phyloP scores from a whole-genome alignment of 2,329 filamentous ascomycete species.

The Chrysoporthe austroafricana region DNA sequence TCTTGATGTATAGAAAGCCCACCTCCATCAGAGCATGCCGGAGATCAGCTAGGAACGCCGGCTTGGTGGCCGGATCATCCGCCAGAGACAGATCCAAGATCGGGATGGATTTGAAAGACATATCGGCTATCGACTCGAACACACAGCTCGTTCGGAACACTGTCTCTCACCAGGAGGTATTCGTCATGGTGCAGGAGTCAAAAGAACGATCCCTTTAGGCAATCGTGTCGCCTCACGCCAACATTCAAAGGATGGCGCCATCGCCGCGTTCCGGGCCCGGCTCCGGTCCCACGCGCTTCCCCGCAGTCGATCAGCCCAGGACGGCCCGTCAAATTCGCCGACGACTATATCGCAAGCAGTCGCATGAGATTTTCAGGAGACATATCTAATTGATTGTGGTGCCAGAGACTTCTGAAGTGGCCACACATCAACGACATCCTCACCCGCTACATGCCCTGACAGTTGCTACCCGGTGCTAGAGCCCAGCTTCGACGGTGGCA shows the following conservation, averaged over 20 bases:
- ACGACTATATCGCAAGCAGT: background rate
- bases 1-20: slow-evolving; percentile 85
- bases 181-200: background rate
- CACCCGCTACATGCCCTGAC: too few species aligned
- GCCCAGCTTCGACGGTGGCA: too few species aligned
- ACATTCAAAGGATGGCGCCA: slow-evolving; percentile 8
- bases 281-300: background rate
- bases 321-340: background rate
- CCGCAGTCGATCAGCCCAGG: background rate
- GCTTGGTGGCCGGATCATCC: slow-evolving; percentile 66
- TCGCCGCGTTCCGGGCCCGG: slow-evolving; percentile 5
- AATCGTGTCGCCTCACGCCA: background rate
- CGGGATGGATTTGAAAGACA: slow-evolving; percentile 77
- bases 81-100: slow-evolving; percentile 76
- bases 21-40: slow-evolving; percentile 80
- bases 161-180: background rate
- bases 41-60: slow-evolving; percentile 70
- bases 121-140: slow-evolving; percentile 34
- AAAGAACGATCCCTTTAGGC: background rate
- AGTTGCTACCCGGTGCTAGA: too few species aligned
- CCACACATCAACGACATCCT: too few species aligned
- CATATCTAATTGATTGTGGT: too few species aligned
- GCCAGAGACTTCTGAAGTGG: too few species aligned
- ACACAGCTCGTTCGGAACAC: background rate
- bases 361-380: too few species aligned